These are phyloP conservation scores for Fusarium torreyae DNA, from an alignment of 2,329 filamentous ascomycete species.

Conservation along the genomic window DNA sequence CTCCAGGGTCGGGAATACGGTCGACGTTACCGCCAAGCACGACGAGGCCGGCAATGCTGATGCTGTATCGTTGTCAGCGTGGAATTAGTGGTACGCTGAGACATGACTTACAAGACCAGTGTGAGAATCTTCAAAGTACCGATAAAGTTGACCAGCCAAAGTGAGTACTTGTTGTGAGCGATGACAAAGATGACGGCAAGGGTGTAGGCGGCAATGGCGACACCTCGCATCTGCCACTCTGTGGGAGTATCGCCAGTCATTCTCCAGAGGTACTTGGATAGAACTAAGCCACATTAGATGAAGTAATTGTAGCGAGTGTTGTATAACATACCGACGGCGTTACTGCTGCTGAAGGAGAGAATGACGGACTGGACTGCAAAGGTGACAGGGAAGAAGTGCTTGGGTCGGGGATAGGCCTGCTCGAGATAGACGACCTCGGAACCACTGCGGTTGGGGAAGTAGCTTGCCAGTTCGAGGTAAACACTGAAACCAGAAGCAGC, in stretches of 20 bases:
- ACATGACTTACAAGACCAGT: slow-evolving; percentile 63
- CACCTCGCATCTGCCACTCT: slow-evolving; percentile 76
- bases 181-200: slow-evolving; percentile 69
- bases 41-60: slow-evolving; percentile 73
- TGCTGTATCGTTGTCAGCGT: slow-evolving; percentile 39
- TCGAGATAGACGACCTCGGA: slow-evolving; percentile 78
- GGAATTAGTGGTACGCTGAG: rapidly evolving
- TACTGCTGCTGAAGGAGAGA: slow-evolving; percentile 76
- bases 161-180: slow-evolving; percentile 71
- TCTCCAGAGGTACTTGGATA: slow-evolving; percentile 74
- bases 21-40: slow-evolving; percentile 63
- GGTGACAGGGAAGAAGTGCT: slow-evolving; percentile 74
- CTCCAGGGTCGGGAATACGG: slow-evolving; percentile 51
- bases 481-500: slow-evolving; percentile 68
- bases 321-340: slow-evolving; percentile 63
- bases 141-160: slow-evolving; percentile 69
- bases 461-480: slow-evolving; percentile 75
- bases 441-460: slow-evolving; percentile 77
- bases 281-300: slow-evolving; percentile 56
- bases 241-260: slow-evolving; percentile 66
- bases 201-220: slow-evolving; percentile 75
- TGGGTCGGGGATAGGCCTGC: slow-evolving; percentile 75
- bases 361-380: slow-evolving; percentile 76
- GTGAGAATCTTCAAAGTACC: slow-evolving; percentile 73
- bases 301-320: rapidly evolving